These are phyloP conservation scores for Metschnikowia lochheadii DNA, from an alignment of 805 yeast genomes.

Conservation along the genomic window DNA sequence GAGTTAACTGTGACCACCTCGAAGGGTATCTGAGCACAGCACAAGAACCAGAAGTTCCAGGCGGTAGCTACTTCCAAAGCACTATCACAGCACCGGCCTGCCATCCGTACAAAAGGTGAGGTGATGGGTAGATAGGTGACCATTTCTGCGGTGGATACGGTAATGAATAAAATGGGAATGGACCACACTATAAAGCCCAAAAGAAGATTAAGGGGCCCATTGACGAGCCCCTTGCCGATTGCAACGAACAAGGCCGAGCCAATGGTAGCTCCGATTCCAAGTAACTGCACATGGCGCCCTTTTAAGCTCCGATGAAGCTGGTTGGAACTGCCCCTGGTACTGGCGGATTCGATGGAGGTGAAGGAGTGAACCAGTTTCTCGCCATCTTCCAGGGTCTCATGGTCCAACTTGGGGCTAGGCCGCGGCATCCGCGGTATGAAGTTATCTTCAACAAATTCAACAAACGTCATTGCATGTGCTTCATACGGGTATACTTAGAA, in stretches of 20 bases:
- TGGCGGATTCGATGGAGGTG: constrained; percentile 7
- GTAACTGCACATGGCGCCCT: constrained; percentile 72
- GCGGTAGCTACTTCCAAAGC: constrained; percentile 74
- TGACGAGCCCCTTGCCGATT: constrained; percentile 57
- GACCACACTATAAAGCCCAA: constrained; percentile 67
- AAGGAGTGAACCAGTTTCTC: constrained; percentile 4
- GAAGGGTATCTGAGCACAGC: constrained; percentile 75
- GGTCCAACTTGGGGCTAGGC: not conserved
- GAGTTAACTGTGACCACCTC: constrained; percentile 80
- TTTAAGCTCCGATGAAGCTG: constrained; percentile 43
- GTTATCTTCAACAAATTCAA: constrained; percentile 11
- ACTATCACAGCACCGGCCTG: constrained; percentile 72
- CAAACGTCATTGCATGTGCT: constrained; percentile 4
- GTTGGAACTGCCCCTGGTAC: constrained; percentile 11
- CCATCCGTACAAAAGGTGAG: constrained; percentile 72
- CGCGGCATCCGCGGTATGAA: constrained; percentile 17
- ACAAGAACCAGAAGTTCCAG: constrained; percentile 75
- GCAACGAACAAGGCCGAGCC: constrained; percentile 79
- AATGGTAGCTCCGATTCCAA: constrained; percentile 78
- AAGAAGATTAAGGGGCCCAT: constrained; percentile 67
- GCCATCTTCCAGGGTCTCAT: not conserved
- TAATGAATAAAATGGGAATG: constrained; percentile 60
- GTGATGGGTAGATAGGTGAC: constrained; percentile 71
- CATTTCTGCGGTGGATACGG: constrained; percentile 74
- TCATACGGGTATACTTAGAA: not conserved